phyloP scores from a whole-genome alignment of 2,329 filamentous ascomycete species.

The Ascochyta rabiei region DNA sequence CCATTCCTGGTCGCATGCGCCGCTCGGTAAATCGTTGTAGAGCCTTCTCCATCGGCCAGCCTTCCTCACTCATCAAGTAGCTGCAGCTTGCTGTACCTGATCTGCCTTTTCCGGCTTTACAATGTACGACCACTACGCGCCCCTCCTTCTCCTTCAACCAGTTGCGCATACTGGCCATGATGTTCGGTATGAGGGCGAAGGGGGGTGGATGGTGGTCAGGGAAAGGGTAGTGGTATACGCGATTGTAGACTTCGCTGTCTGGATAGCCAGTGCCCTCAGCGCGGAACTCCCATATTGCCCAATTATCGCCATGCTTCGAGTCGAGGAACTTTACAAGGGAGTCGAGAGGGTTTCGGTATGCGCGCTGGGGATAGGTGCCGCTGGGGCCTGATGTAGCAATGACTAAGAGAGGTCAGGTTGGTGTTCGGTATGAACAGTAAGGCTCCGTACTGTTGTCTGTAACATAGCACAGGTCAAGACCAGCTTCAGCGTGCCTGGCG shows the following conservation, averaged over 20 bases:
- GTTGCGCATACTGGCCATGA: conserved; percentile 90
- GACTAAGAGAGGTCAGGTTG: conserved; percentile 55
- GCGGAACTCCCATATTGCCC: conserved; percentile 98
- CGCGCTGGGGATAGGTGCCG: conserved; percentile 85
- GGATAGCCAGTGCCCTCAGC: conserved; percentile 96
- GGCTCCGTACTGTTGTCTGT: conserved; percentile 71
- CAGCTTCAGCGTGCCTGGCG: conserved; percentile 81
- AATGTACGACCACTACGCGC: conserved; percentile 89
- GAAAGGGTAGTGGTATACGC: conserved; percentile 92
- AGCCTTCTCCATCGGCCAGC: conserved; percentile 69
- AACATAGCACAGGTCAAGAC: conserved; percentile 94
- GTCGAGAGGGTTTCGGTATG: conserved; percentile 92
- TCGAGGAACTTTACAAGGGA: conserved; percentile 88
- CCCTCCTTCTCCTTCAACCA: conserved; percentile 67
- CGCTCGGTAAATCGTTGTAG: conserved; percentile 75
- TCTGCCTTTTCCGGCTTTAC: conserved; percentile 94
- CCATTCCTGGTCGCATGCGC: conserved; percentile 88
- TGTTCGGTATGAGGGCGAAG: conserved; percentile 84
- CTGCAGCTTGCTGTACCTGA: conserved; percentile 87
- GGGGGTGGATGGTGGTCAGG: conserved; percentile 97
- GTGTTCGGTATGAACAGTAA: not conserved
- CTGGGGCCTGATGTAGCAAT: conserved; percentile 84
- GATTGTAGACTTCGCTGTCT: conserved; percentile 82
- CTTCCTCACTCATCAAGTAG: conserved; percentile 88
- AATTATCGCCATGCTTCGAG: conserved; percentile 75